Percentiles rank a stretch among this genome's conserved stretches.
phyloP scores from a whole-genome alignment of 768 basidiomycete species.

The Tricholoma furcatifolium region DNA sequence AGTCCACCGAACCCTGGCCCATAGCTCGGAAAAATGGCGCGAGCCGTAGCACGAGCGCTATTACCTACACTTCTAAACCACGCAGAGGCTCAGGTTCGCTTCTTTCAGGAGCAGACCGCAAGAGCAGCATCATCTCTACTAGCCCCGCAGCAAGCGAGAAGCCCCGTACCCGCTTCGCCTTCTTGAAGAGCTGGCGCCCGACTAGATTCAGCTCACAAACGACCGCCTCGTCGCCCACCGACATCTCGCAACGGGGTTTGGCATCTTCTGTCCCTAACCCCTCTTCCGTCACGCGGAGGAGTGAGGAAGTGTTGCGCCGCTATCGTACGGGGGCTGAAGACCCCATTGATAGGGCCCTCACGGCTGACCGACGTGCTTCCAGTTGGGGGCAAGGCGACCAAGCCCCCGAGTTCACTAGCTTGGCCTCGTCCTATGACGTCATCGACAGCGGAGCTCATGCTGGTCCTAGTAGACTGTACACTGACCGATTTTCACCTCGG shows the following conservation, averaged over 20 bases:
- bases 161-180: constrained; percentile 26
- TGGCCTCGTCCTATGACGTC: constrained; percentile 39
- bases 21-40: not conserved
- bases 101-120: constrained; percentile 14
- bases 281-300: constrained; percentile 27
- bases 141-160: constrained; percentile 18
- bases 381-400: constrained; percentile 60
- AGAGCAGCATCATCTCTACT: constrained; percentile 6
- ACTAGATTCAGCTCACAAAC: constrained; percentile 18
- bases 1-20: constrained; percentile 32
- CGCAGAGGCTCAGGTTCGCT: constrained; percentile 14
- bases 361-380: constrained; percentile 56
- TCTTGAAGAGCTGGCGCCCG: constrained; percentile 30
- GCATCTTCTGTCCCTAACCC: not conserved
- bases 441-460: constrained; percentile 40
- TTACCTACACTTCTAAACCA: constrained; percentile 11
- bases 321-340: constrained; percentile 22
- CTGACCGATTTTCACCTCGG: constrained; percentile 15
- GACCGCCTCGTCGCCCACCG: constrained; percentile 1
- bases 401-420: constrained; percentile 31
- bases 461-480: constrained; percentile 13
- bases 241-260: not conserved
- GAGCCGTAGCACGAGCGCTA: constrained; percentile 13
- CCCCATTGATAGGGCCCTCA: constrained; percentile 21
- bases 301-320: constrained; percentile 44